Evolutionary conservation across 163 green algal species (phyloP), one percentile per base, ranked within the genome.

Genomic region (Coccomyxa subellipsoidea): DNA sequence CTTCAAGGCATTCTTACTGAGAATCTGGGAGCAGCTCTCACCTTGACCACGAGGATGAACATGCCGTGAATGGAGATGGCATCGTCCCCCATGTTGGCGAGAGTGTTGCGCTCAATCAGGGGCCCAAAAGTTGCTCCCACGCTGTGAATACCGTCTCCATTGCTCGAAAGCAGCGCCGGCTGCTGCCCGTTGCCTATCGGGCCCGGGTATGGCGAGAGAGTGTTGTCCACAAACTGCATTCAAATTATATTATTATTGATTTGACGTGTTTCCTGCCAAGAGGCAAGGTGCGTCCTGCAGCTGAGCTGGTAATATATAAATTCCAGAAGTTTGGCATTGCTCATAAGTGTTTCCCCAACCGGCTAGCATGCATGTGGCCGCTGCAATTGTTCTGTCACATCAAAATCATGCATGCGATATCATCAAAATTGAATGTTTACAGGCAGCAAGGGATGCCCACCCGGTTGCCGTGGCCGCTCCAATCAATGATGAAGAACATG

Each of bases 401-500:
- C 12, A 12, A 29, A 66, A 66, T 18, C 47, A 66, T 12, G 18
- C 12, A 12, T 29, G 47, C 12, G 18, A 18, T 66, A 29, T 12
- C 47, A 66, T 66, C 12, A 66, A 29, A 18, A 29, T 12, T 66
- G 47, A 12, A 66, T 66, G 47, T 66, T 66, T 66, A 29, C 12
- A 18, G 47, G 47, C 47, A 66, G 66, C 10, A 23, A n/a, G 8
- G 7, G 66, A 4, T 23, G 66, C 66, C 32, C 66, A 73, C 66
- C 66, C 29, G 31, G 66, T 73, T 73, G 6, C 66, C 66, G n/a
- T 32, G 4, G 66, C 66, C 66, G 27, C n/a, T 32, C 66, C 66
- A 73, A 23, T 73, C 66, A 23, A 73, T 73, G 66, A 73, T n/a
- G 2, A 32, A 73, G 7, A 73, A 73, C 66, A 73, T 73, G 66